Conservation (phyloP, 2,329 filamentous ascomycete species). For the Fusarium marasasianum region DNA sequence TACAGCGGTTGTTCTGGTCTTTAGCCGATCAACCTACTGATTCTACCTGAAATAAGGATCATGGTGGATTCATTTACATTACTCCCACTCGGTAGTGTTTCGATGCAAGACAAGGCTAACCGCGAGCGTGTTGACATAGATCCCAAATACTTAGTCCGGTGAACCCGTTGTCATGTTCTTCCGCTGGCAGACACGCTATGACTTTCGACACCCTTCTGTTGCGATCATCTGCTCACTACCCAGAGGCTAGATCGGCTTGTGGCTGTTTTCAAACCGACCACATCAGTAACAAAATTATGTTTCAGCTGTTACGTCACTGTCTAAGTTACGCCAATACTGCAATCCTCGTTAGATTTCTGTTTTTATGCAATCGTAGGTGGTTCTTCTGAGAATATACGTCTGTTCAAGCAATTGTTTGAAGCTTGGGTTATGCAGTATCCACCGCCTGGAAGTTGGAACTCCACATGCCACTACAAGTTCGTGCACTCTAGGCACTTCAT, state of each 20-base stretch:
- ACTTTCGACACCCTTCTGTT: neutral
- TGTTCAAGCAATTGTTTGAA: neutral
- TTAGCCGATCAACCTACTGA: neutral
- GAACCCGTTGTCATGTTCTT: neutral
- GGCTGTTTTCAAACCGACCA: neutral
- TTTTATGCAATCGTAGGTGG: neutral
- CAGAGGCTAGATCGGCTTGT: neutral
- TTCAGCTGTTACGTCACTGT: constrained; percentile 1
- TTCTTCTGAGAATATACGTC: neutral
- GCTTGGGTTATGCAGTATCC: neutral
- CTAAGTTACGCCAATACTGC: neutral
- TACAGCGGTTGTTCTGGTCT: neutral
- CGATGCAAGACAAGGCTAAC: constrained; percentile 30
- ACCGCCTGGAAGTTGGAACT: neutral
- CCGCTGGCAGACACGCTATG: constrained; percentile 1
- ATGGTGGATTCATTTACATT: neutral
- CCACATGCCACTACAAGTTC: neutral
- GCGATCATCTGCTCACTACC: neutral
- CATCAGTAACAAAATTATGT: neutral
- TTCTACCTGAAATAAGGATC: neutral
- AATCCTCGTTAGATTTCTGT: neutral
- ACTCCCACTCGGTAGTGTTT: constrained; percentile 18
- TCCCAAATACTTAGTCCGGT: neutral
- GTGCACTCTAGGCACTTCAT: neutral
- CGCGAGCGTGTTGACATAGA: constrained; percentile 1